Evolutionary conservation across 257 asterid species (phyloP).

Genomic region (Solanum lycopersicoides): DNA sequence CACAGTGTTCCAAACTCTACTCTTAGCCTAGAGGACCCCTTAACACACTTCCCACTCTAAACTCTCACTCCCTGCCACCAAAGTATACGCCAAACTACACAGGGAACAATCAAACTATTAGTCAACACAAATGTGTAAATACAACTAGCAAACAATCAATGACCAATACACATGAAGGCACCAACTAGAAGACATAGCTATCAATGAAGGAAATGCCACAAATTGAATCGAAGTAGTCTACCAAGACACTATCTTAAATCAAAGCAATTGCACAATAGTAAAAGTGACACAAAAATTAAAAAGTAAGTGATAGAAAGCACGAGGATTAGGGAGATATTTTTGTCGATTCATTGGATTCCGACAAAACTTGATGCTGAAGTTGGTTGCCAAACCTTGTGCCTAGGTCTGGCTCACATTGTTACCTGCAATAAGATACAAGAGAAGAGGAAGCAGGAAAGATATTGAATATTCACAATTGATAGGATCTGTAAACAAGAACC

Average conservation of each 20-base stretch:
- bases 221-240: not conserved
- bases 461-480: too few relatives aligned
- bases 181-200: not conserved
- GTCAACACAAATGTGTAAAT: not conserved
- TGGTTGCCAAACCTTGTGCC: not conserved
- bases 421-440: not conserved
- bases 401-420: not conserved
- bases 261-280: not conserved
- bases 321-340: not conserved
- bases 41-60: not conserved
- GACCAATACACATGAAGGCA: not conserved
- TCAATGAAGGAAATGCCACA: not conserved
- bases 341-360: not conserved
- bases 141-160: not conserved
- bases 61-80: not conserved
- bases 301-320: not conserved
- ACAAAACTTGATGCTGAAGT: not conserved
- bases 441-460: not conserved
- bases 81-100: not conserved
- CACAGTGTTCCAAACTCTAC: not conserved
- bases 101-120: not conserved
- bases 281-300: not conserved
- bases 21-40: not conserved
- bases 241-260: not conserved
- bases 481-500: not conserved